These are phyloP conservation scores for Corynespora cassiicola DNA, from an alignment of 2,329 filamentous ascomycete species.

Conservation along the genomic window DNA sequence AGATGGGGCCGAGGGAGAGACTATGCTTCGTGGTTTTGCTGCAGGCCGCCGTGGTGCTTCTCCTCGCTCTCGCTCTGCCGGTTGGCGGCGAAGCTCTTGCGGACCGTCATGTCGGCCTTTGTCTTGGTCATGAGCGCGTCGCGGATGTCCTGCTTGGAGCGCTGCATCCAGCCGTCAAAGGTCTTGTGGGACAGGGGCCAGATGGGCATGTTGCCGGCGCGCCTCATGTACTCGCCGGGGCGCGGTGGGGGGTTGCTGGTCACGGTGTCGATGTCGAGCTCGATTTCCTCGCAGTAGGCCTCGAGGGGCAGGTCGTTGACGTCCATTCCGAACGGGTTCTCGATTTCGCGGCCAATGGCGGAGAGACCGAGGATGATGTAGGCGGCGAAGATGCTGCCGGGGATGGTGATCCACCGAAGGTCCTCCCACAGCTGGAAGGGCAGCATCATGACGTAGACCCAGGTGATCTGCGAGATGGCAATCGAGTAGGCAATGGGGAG, in stretches of 20 bases:
- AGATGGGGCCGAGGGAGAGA: too few species aligned
- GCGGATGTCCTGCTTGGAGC: constrained; percentile 50
- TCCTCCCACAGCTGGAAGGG: constrained; percentile 77
- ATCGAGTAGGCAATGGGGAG: constrained; percentile 85
- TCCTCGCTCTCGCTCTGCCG: constrained; percentile 28
- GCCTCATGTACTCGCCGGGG: constrained; percentile 59
- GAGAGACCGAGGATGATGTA: constrained; percentile 86
- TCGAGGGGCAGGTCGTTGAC: constrained; percentile 75
- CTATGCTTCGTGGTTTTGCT: neutral
- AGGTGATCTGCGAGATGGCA: constrained; percentile 84
- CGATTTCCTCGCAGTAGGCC: constrained; percentile 76
- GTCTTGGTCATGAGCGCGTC: constrained; percentile 53
- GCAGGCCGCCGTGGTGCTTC: constrained; percentile 11
- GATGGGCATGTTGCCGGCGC: constrained; percentile 59
- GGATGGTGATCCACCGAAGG: constrained; percentile 78
- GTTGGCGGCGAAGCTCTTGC: constrained; percentile 34
- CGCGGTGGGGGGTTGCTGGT: constrained; percentile 63
- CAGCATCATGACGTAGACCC: constrained; percentile 80
- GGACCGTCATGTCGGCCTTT: constrained; percentile 40
- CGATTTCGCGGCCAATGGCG: constrained; percentile 80
- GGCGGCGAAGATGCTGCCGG: constrained; percentile 72
- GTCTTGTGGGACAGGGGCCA: constrained; percentile 60
- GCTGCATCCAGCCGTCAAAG: constrained; percentile 44
- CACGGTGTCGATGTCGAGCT: constrained; percentile 76
- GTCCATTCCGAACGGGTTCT: constrained; percentile 84